Evolutionary conservation across 176 grass and related monocot species (phyloP).

Genomic region (Phragmites australis): DNA sequence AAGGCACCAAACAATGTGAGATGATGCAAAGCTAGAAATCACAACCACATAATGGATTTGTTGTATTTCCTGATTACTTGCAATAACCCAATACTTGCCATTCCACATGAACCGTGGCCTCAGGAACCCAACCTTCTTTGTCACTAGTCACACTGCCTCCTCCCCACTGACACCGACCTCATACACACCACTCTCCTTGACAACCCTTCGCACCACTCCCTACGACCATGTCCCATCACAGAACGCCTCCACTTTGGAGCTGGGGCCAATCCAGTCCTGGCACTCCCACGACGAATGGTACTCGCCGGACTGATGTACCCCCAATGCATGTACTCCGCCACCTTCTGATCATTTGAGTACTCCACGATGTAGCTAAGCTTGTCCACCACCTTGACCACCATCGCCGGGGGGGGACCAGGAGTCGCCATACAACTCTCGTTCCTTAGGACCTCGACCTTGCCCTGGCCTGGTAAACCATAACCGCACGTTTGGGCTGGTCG

Average conservation of each 20-base stretch:
- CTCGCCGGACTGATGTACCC: conserved; percentile 43
- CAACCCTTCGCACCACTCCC: conserved; percentile 30
- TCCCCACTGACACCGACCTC: conserved; percentile 15
- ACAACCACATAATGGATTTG: background rate
- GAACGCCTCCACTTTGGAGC: conserved; percentile 39
- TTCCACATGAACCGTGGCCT: conserved; percentile 41
- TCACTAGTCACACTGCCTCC: conserved; percentile 10
- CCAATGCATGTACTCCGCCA: conserved; percentile 43
- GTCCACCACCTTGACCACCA: conserved; percentile 38
- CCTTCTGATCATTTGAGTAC: conserved; percentile 33
- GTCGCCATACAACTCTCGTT: conserved; percentile 32
- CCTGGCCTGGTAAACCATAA: conserved; percentile 32
- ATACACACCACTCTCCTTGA: conserved; percentile 28
- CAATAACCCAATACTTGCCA: conserved; percentile 39
- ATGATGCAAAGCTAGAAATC: background rate
- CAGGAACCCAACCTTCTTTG: conserved; percentile 16
- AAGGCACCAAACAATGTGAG: background rate
- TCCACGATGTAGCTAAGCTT: conserved; percentile 42
- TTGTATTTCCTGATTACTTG: conserved; percentile 18
- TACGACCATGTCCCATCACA: conserved; percentile 44
- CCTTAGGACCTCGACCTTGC: conserved; percentile 52
- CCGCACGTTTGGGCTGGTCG: background rate
- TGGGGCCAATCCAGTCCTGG: conserved; percentile 11
- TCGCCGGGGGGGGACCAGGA: conserved; percentile 60
- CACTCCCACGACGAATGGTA: background rate